Percentiles rank a stretch among this genome's conserved stretches.
Conservation (phyloP, 495 filamentous ascomycete species). For the Daldinia bambusicola region DNA sequence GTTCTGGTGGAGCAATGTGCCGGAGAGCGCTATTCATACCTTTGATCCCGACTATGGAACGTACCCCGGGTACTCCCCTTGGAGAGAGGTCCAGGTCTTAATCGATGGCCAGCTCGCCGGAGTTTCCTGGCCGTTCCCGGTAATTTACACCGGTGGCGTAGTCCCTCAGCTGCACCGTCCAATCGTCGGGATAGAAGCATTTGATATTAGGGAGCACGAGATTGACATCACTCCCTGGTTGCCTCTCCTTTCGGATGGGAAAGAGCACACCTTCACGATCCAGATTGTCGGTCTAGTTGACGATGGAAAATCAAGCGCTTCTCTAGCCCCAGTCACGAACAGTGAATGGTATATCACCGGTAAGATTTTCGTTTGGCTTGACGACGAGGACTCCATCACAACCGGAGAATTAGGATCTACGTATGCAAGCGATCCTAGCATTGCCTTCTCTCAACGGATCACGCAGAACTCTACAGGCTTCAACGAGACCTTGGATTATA, state of each 20-base stretch:
- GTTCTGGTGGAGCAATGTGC: constrained; percentile 91
- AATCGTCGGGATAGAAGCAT: constrained; percentile 85
- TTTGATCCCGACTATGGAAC: constrained; percentile 68
- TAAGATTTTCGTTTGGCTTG: constrained; percentile 84
- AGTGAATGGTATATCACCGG: constrained; percentile 85
- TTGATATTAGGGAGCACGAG: constrained; percentile 83
- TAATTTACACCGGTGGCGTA: constrained; percentile 90
- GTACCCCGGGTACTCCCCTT: constrained; percentile 79
- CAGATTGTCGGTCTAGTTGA: constrained; percentile 72
- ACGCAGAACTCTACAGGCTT: constrained; percentile 60
- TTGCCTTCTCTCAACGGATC: constrained; percentile 54
- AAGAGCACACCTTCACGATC: constrained; percentile 77
- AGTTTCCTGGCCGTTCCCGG: constrained; percentile 85
- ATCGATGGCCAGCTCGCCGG: constrained; percentile 85
- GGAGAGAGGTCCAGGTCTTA: constrained; percentile 83
- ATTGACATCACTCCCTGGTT: constrained; percentile 89
- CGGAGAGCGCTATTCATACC: constrained; percentile 67
- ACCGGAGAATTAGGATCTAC: constrained; percentile 56
- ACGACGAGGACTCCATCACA: constrained; percentile 63
- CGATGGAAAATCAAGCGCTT: constrained; percentile 54
- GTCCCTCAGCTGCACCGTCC: constrained; percentile 85
- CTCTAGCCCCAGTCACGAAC: constrained; percentile 68
- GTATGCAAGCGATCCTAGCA: constrained; percentile 45
- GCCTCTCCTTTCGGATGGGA: constrained; percentile 74
- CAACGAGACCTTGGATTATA: constrained; percentile 72